Base-by-base conservation (phyloP, 768 basidiomycete genomes). In the Suillus sp. region DNA sequence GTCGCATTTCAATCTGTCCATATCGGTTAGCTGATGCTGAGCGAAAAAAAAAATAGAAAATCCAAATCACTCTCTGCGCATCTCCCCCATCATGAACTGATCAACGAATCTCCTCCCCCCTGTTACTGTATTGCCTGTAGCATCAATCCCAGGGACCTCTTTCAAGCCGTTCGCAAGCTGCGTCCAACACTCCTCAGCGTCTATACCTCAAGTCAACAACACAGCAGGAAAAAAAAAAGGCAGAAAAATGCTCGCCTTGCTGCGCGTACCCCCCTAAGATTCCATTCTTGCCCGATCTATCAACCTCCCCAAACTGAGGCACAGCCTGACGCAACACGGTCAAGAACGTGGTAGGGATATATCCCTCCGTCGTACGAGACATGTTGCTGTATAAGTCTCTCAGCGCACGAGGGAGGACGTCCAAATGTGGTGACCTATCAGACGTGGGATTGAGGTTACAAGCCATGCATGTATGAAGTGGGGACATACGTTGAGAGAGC, bases 101-200 rank as follows among this genome's bases (percentile, higher is more conserved):
- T 94, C 88, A 0, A 95, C 83, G 60, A 95, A 93, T 66, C 81
- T 86, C 67, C 81, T 83, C 18, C 35, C 55, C 60, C 72, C 71
- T 20, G 71, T 13, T 1, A 74, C 68, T 16, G 79, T 72, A n/a
- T 70, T 63, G 35, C 72, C 73, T 18, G 73, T 69, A 38, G 62
- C 50, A 63, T 67, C 74, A 22, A 75, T 73, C 1, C 83, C 85
- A 1, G 88, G 86, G 7, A 95, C 80, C n/a, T 90, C 86, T 64
- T 86, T 83, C 55, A 96, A 78, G 0, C 88, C 82, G 62, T 87
- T 87, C 20, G 92, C 78, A 64, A 96, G 86, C 59, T 89, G 85
- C 9, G 80, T 82, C 80, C 90, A 95, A 68, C 94, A 96, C 74
- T 97, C 95, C 71, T 96, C 95, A 22, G 95, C 95, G 70, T 97